Base-by-base conservation (phyloP, 108 stramenopile species). In the Nitzschia inconspicua region DNA sequence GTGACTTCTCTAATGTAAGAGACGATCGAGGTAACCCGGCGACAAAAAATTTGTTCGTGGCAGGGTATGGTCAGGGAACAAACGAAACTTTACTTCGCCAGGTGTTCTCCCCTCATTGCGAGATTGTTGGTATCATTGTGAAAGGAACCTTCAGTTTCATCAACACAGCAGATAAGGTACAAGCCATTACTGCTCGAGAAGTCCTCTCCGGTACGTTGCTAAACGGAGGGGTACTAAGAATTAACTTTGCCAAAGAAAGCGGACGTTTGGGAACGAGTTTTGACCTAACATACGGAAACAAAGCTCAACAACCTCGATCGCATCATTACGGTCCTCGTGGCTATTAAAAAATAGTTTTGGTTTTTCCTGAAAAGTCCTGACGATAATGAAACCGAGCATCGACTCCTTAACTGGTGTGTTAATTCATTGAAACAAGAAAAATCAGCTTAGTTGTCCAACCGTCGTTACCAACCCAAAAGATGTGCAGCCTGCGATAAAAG, bases 1-100 rank as follows among this genome's bases (percentile, higher is more conserved):
- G 29, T 25, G 63, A 64, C 23, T 25, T 56, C n/a, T 46, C 53
- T 40, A 5, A 70, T 24, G 84, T 85, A 10, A 59, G 82, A 16
- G 91, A 93, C 51, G 91, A 93, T 66, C 68, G 91, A 19, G 91
- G 91, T n/a, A 93, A 93, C 58, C 77, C 84, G 20, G 87, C 87
- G 24, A 93, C 91, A 0, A 93, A 85, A 60, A 93, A 93, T 65
- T 65, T 93, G 13, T 93, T 93, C 50, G 77, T 93, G 18, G 91
- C 91, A 9, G 91, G 91, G 3, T 93, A 93, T 57, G 91, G 91
- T 6, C 79, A 81, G 18, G 80, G 76, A 2, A 93, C 91, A n/a
- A 73, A 79, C 16, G 91, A 93, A 36, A 70, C 77, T 23, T 73
- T 89, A 60, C 55, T 93, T 10, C 66, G 79, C 26, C 79, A 85